Conservation (phyloP, 768 basidiomycete genomes). For the Lepiota subincarnata region DNA sequence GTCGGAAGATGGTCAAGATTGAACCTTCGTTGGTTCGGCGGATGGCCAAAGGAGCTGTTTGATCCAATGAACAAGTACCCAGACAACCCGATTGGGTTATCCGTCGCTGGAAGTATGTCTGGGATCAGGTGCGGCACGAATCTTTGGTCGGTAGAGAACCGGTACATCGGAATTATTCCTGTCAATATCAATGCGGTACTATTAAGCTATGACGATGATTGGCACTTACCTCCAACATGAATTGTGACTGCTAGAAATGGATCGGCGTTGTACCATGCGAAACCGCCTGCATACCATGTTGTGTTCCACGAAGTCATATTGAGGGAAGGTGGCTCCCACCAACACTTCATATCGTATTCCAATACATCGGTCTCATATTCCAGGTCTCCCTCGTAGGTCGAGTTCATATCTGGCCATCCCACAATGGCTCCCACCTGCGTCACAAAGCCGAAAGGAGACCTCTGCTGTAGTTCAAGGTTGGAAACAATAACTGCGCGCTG, state of each 20-base stretch:
- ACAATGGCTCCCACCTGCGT: not conserved
- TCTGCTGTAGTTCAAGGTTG: not conserved
- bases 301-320: not conserved
- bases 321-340: not conserved
- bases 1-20: not conserved
- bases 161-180: slow-evolving; percentile 1
- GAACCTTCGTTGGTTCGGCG: not conserved
- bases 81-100: not conserved
- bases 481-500: too few relatives aligned
- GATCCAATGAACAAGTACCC: slow-evolving; percentile 1
- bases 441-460: not conserved
- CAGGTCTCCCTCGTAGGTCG: not conserved
- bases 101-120: not conserved
- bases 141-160: not conserved
- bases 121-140: not conserved
- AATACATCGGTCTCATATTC: not conserved
- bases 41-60: not conserved
- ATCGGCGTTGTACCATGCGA: not conserved
- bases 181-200: not conserved
- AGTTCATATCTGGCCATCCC: not conserved
- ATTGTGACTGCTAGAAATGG: not conserved
- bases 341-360: not conserved
- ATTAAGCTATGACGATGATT: not conserved
- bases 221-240: not conserved
- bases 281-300: not conserved